These are phyloP conservation scores for Aspergillus brunneoviolaceus DNA, from an alignment of 2,329 filamentous ascomycete species.

Conservation along the genomic window DNA sequence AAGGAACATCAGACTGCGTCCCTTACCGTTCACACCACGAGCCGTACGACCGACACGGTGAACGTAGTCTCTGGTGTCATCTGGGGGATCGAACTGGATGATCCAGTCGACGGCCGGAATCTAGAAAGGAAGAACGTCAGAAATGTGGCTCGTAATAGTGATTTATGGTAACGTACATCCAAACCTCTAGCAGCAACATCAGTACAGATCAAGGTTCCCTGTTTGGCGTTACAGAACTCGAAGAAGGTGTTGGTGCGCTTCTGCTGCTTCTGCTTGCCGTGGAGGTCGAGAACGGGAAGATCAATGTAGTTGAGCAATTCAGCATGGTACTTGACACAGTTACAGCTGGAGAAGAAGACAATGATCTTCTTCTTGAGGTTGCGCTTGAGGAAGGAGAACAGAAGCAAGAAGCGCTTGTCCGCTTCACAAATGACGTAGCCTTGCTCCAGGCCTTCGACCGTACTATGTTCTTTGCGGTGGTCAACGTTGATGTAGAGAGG, in stretches of 20 bases:
- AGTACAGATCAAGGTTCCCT: slow-evolving; percentile 89
- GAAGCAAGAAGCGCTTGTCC: slow-evolving; percentile 87
- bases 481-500: slow-evolving; percentile 98
- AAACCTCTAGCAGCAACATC: slow-evolving; percentile 93
- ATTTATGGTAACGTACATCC: slow-evolving; percentile 58
- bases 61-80: slow-evolving; percentile 88
- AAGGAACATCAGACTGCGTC: slow-evolving; percentile 87
- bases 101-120: slow-evolving; percentile 97
- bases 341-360: slow-evolving; percentile 91
- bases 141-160: slow-evolving; percentile 12
- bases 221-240: slow-evolving; percentile 83
- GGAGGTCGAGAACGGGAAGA: slow-evolving; percentile 78
- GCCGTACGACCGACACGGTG: slow-evolving; percentile 96
- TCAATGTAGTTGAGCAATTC: slow-evolving; percentile 98
- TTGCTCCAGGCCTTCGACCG: slow-evolving; percentile 90
- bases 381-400: slow-evolving; percentile 92
- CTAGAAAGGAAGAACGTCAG: slow-evolving; percentile 37
- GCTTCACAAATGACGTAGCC: slow-evolving; percentile 93
- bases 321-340: slow-evolving; percentile 92
- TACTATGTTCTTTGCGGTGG: slow-evolving; percentile 82
- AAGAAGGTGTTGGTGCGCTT: slow-evolving; percentile 99
- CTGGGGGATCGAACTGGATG: slow-evolving; percentile 90
- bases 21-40: slow-evolving; percentile 77
- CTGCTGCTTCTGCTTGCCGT: slow-evolving; percentile 97
- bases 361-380: slow-evolving; percentile 97